Evolutionary conservation across 2,329 filamentous ascomycete species (phyloP), one percentile per base, ranked within the genome.

Genomic region (Beauveria sp.): DNA sequence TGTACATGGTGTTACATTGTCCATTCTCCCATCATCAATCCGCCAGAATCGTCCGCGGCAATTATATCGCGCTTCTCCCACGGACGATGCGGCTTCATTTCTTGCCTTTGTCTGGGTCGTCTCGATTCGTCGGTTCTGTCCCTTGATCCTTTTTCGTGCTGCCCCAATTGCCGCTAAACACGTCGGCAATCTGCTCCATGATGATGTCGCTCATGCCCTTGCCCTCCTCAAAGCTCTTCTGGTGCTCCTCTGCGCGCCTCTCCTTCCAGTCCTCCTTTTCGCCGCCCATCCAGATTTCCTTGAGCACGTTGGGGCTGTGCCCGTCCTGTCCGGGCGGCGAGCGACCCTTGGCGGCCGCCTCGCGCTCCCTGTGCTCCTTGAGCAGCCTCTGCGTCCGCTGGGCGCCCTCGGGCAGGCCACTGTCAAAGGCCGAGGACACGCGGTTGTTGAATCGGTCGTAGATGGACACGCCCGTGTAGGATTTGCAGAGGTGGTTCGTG

Each of bases 271-370:
- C 77, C 50, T 79, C 76, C n/a, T 72, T 71, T 69, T 85, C 83
- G 43, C 76, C 77, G 40, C 84, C 84, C 79, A 84, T 82, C 84
- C 84, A 87, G 18, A 86, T 70, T 65, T 76, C 76, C 64, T 79
- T 74, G 60, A 83, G 69, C 54, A 72, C 55, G 65, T 52, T 67
- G 63, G 63, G 70, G 67, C 75, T 70, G 62, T 73, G 68, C 42
- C 71, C 69, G 68, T 50, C 50, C 62, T 70, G 66, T 5, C 31
- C 24, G 20, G 60, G 64, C 55, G 68, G 69, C 34, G 46, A 12
- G 2, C 46, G n/a, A 1, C 58, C 58, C 54, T 67, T 68, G 45
- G 65, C 62, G 45, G 70, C 69, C 9, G 72, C 72, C 66, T 75
- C 72, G 26, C 73, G 69, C 70, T 74, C 74, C 60, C 71, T 72